Evolutionary conservation across 2,329 filamentous ascomycete species (phyloP).

Genomic region (Aspergillus tanneri): DNA sequence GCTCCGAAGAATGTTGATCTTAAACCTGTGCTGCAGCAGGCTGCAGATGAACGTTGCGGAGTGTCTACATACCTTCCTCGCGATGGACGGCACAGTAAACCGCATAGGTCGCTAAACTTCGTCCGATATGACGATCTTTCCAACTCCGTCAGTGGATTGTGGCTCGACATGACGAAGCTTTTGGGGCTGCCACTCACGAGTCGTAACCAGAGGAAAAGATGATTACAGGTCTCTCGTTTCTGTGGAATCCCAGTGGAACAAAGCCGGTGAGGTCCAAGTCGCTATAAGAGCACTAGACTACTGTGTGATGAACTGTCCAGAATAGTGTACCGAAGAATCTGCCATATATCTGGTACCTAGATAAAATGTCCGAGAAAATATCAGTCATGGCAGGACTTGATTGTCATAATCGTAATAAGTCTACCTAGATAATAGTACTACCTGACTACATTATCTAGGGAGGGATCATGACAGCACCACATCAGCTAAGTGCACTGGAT

Average conservation of each 20-base stretch:
- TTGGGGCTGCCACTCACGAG: not conserved
- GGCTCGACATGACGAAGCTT: constrained; percentile 8
- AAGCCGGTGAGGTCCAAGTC: no score
- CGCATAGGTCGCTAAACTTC: not conserved
- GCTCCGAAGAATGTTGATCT: constrained; percentile 6
- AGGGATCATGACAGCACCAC: no score
- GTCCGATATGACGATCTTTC: constrained; percentile 7
- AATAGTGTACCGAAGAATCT: no score
- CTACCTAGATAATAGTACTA: no score
- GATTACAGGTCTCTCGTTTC: not conserved
- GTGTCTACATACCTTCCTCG: not conserved
- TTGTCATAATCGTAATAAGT: no score
- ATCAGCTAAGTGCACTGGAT: no score
- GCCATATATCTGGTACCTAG: no score
- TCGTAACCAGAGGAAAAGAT: not conserved
- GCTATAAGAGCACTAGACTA: no score
- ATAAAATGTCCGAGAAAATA: no score
- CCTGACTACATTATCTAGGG: no score
- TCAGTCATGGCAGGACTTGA: no score
- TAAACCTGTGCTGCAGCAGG: not conserved
- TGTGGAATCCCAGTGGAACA: not conserved
- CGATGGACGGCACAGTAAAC: not conserved
- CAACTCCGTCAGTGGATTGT: constrained; percentile 9
- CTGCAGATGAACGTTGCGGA: constrained; percentile 1
- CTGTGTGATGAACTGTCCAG: no score